Percentiles rank a stretch among this genome's conserved stretches.
Evolutionary conservation across 2,329 filamentous ascomycete genomes (phyloP).

Genomic region (Curvularia eragrostidis): DNA sequence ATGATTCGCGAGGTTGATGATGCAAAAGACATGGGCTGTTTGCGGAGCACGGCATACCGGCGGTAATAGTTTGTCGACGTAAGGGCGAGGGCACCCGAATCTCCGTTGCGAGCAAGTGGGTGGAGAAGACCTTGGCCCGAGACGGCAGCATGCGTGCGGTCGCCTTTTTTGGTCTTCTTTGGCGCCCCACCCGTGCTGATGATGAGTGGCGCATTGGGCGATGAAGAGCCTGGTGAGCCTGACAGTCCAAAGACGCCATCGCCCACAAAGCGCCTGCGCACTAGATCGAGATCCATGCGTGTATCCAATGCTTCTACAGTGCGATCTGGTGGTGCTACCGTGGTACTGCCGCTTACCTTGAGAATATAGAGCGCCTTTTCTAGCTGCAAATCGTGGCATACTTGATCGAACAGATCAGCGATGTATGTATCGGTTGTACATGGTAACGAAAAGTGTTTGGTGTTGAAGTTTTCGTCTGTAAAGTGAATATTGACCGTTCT

Average conservation of each 20-base stretch:
- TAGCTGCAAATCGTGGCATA: slow-evolving; percentile 77
- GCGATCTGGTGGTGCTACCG: slow-evolving; percentile 76
- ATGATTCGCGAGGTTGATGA: slow-evolving; percentile 77
- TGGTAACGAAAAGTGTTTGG: slow-evolving; percentile 72
- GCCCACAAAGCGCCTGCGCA: slow-evolving; percentile 75
- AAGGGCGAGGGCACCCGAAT: slow-evolving; percentile 49
- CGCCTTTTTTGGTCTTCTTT: slow-evolving; percentile 61
- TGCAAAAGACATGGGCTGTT: slow-evolving; percentile 82
- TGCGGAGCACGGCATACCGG: slow-evolving; percentile 80
- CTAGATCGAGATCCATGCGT: slow-evolving; percentile 75
- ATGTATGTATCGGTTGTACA: slow-evolving; percentile 85
- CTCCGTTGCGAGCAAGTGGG: slow-evolving; percentile 69
- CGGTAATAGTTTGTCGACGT: slow-evolving; percentile 61
- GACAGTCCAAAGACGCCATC: slow-evolving; percentile 73
- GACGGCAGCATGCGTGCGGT: slow-evolving; percentile 56
- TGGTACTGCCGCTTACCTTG: slow-evolving; percentile 76
- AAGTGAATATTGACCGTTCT: slow-evolving; percentile 77
- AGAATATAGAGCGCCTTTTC: slow-evolving; percentile 82
- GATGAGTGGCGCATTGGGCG: slow-evolving; percentile 70
- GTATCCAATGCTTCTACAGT: slow-evolving; percentile 80
- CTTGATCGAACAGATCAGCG: slow-evolving; percentile 78
- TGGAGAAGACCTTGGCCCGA: slow-evolving; percentile 61
- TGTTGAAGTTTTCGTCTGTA: slow-evolving; percentile 72
- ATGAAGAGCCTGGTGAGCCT: slow-evolving; percentile 72
- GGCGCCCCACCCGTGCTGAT: slow-evolving; percentile 59